Evolutionary conservation across 306 rosid species (phyloP).

Genomic region (Hippophae rhamnoides): DNA sequence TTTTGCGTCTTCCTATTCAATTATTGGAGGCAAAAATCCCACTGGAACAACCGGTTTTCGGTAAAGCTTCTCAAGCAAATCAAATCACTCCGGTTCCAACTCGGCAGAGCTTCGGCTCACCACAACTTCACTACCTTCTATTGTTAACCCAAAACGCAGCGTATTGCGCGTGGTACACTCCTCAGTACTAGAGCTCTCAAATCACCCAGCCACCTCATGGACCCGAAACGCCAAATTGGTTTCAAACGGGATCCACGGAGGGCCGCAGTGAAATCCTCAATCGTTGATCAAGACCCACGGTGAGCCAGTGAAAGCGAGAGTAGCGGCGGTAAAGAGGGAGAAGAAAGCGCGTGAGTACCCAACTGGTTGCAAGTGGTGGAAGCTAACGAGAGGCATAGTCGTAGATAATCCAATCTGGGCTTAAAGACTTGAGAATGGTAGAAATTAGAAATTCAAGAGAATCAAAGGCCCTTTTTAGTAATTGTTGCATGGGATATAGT

Average conservation of each 20-base stretch:
- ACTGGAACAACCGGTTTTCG: conserved; percentile 24
- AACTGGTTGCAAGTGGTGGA: conserved; percentile 26
- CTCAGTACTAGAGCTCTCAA: conserved; percentile 2
- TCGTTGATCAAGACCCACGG: conserved; percentile 14
- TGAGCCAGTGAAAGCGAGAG: conserved; percentile 18
- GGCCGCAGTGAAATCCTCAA: conserved; percentile 30
- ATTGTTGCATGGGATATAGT: conserved; percentile 25
- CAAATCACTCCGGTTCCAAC: conserved; percentile 37
- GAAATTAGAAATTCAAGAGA: conserved; percentile 16
- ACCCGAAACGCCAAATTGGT: conserved; percentile 14
- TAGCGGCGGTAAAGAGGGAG: conserved; percentile 31
- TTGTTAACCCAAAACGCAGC: conserved; percentile 22
- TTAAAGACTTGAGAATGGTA: conserved; percentile 11
- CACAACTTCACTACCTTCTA: conserved; percentile 24
- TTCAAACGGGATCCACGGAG: conserved; percentile 28
- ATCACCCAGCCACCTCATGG: conserved; percentile 21
- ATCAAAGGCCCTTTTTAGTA: conserved; percentile 35
- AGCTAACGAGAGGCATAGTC: conserved; percentile 51
- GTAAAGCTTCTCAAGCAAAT: conserved; percentile 21
- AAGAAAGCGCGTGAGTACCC: conserved; percentile 26
- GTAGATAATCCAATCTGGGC: conserved; percentile 39
- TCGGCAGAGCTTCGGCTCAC: conserved; percentile 22
- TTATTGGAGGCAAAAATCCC: conserved; percentile 24
- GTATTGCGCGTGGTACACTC: conserved; percentile 18
- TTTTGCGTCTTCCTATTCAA: background rate